Evolutionary conservation across 2,329 filamentous ascomycete species (phyloP), one percentile per base, ranked within the genome.

Genomic region (Monilinia aucupariae): DNA sequence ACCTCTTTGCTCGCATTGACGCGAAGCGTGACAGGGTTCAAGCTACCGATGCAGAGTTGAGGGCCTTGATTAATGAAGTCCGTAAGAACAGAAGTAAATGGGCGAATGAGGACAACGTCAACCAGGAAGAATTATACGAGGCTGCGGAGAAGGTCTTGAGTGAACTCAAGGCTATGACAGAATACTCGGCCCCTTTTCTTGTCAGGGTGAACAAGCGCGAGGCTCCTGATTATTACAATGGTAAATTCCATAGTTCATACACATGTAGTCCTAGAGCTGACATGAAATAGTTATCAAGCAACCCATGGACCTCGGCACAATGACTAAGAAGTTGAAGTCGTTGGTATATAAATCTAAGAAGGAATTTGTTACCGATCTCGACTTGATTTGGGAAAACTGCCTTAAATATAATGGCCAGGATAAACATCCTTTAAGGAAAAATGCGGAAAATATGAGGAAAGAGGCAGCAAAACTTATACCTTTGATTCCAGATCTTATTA

Each of bases 11-110:
- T 49, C 86, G 92, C 63, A 97, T 99, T 73, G 94, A 99, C 75
- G 85, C 90, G 76, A 94, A 97, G 78, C 88, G 94, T 72, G 88
- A 91, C 68, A 86, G 91, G 78, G 93, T 99, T 59, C 85, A 87
- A 74, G 93, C 94, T 22, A 96, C 92, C 1, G 94, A 99, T 78
- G 89, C 92, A 30, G 93, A 99, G 73, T 80, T 99, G 64, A 86
- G 94, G 64, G 91, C 89, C 56, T 79, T 99, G 64, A 96, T 99
- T 84, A 97, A 94, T 71, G 94, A 99, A 76, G 94, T 99, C 22
- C 86, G 94, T 67, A 99, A 97, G 76, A 97, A 97, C 71, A 84
- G 94, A 71, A 97, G 93, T 76, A 99, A 99, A 78, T 99, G 94
- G 94, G 93, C 94, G 4, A 97, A 90, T 74, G 94, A 97, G 76